phyloP scores from a whole-genome alignment of 78 protist genomes.

The Dictyostelium firmibasis region DNA sequence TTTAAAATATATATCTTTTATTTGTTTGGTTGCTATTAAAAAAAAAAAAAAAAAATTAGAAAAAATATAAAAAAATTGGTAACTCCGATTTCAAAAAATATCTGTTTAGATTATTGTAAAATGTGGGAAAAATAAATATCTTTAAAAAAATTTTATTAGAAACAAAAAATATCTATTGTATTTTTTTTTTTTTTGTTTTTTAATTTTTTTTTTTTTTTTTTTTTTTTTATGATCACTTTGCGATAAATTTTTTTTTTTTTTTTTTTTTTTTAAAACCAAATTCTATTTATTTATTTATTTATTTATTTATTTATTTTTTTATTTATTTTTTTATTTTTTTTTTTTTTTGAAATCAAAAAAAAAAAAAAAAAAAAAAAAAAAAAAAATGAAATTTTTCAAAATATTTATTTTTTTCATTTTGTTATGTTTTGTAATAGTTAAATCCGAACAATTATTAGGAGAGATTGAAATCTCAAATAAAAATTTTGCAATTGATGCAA shows the following conservation, averaged over 20 bases:
- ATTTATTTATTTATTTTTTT: no score
- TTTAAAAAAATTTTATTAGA: neutral
- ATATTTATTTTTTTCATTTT: neutral
- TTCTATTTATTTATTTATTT: no score
- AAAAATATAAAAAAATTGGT: no score
- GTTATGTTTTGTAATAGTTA: neutral
- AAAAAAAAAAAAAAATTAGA: no score
- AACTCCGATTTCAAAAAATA: neutral
- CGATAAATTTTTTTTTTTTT: neutral
- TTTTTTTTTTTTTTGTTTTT: no score
- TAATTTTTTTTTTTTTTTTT: no score
- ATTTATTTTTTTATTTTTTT: neutral
- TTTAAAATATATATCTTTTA: no score
- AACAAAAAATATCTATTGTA: neutral
- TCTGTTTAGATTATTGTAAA: neutral
- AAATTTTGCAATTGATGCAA: conserved; percentile 2
- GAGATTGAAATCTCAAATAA: neutral
- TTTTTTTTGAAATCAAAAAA: neutral
- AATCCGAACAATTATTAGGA: neutral
- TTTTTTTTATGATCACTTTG: no score
- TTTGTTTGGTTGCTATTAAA: no score
- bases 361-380: neutral
- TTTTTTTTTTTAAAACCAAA: no score
- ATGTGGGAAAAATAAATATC: neutral
- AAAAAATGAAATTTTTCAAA: neutral